phyloP scores from a whole-genome alignment of 2,329 filamentous ascomycete genomes.

The Trichoderma koningii region DNA sequence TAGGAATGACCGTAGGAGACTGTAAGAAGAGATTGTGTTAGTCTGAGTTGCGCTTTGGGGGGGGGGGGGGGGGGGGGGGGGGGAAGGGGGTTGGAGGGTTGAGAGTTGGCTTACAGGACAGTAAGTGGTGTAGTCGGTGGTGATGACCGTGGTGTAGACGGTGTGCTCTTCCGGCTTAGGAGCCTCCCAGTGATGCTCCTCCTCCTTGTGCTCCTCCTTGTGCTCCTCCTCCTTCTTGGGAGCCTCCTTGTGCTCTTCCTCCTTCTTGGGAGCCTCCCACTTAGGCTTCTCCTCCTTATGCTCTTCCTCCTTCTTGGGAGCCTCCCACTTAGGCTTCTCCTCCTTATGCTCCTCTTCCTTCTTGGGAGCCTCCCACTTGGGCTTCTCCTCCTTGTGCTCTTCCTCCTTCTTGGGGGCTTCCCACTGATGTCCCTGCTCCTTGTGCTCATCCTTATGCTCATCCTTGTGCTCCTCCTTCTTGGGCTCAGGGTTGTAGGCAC shows the following conservation, averaged over 20 bases:
- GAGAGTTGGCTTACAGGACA: conserved; percentile 45
- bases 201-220: neutral
- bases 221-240: neutral
- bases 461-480: conserved; percentile 16
- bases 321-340: neutral
- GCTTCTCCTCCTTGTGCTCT: neutral
- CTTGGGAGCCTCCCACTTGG: neutral
- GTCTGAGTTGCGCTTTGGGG: neutral
- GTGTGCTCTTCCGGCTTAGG: neutral
- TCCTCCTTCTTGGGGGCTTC: conserved; percentile 17
- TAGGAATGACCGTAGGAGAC: conserved; percentile 41
- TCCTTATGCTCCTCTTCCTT: neutral
- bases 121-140: conserved; percentile 45
- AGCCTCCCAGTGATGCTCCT: neutral
- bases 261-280: neutral
- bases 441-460: neutral
- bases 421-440: too few species aligned
- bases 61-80: conserved; percentile 24
- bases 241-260: neutral
- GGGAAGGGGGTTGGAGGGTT: conserved; percentile 4
- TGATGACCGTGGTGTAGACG: conserved; percentile 40
- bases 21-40: conserved; percentile 23
- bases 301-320: neutral
- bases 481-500: neutral
- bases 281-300: neutral